phyloP scores from a whole-genome alignment of 2,329 filamentous ascomycete genomes.

The Xylariaceae sp. region DNA sequence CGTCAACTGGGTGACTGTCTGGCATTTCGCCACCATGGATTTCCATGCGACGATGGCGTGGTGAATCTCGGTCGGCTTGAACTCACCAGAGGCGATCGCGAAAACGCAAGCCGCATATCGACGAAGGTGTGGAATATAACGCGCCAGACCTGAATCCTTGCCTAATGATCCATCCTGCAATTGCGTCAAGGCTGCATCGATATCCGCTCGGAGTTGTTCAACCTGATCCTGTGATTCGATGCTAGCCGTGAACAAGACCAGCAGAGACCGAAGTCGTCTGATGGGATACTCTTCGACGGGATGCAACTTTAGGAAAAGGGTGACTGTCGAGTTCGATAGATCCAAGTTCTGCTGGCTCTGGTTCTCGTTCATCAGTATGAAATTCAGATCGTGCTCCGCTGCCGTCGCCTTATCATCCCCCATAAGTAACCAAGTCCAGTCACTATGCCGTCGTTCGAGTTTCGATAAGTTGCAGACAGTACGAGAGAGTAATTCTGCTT shows the following conservation, averaged over 20 bases:
- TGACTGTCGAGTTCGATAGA: slow-evolving; percentile 42
- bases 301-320: slow-evolving; percentile 46
- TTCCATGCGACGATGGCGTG: slow-evolving; percentile 43
- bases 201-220: slow-evolving; percentile 37
- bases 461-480: slow-evolving; percentile 56
- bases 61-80: slow-evolving; percentile 32
- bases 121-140: slow-evolving; percentile 46
- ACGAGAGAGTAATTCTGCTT: slow-evolving; percentile 50
- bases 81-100: slow-evolving; percentile 38
- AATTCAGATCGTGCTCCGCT: slow-evolving; percentile 55
- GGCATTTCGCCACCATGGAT: slow-evolving; percentile 36
- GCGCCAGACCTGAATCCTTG: slow-evolving; percentile 41
- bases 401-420: slow-evolving; percentile 51
- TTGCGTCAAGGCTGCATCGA: slow-evolving; percentile 36
- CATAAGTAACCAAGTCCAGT: slow-evolving; percentile 50
- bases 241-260: slow-evolving; percentile 44
- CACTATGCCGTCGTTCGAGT: slow-evolving; percentile 50
- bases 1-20: slow-evolving; percentile 39
- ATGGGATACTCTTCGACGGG: slow-evolving; percentile 47
- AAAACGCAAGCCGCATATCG: slow-evolving; percentile 42
- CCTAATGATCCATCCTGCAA: slow-evolving; percentile 36
- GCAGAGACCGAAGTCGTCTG: slow-evolving; percentile 47
- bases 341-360: slow-evolving; percentile 34
- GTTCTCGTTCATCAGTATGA: slow-evolving; percentile 37
- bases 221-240: slow-evolving; percentile 42